Base-by-base conservation (phyloP, 2,329 filamentous ascomycete genomes). In the Botrytis hyacinthi region DNA sequence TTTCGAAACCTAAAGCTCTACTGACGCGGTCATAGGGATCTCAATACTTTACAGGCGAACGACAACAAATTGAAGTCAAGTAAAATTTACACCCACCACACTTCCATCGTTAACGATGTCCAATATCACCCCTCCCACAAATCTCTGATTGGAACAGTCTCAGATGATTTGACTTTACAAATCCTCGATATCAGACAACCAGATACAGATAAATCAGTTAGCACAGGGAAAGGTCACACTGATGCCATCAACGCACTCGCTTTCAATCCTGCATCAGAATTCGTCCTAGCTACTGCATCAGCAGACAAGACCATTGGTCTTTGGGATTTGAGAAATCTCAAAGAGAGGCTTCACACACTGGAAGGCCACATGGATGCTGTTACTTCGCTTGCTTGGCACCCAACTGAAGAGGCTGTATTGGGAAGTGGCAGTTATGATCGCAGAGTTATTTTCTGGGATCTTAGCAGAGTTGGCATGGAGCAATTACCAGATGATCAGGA, bases 161-260 rank as follows among this genome's bases (percentile, higher is more conserved):
- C 96, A 6, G 96, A 99, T 81, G 96, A 99, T 81, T 87, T 96
- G 78, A 98, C 94, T 12, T 89, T 98, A 75, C 93, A 98, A 82
- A 92, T 99, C 74, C 87, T 98, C 74, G 96, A 99, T 82, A 88
- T 92, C n/a, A 92, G 96, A 78, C 88, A 89, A 80, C 81, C 86
- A 44, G 88, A 90, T 72, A 90, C 87, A 72, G 89, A 88, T 76
- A 89, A 87, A 76, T 90, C 93, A 0, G 90, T 93, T 7, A 87
- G 92, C 68, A 87, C 91, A 57, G 92, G 90, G 29, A 86, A 88
- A 76, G 95, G 95, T 16, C 97, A 99, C 81, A 88, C 88, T 14
- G 96, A 98, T 82, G 95, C 95, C 29, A 95, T 99, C 83, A 99
- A 99, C 81, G 92, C 94, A n/a, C 86, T 99, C 40, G 91, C 96